Evolutionary conservation across 495 filamentous ascomycete species (phyloP).

Genomic region (Neurospora sp.): DNA sequence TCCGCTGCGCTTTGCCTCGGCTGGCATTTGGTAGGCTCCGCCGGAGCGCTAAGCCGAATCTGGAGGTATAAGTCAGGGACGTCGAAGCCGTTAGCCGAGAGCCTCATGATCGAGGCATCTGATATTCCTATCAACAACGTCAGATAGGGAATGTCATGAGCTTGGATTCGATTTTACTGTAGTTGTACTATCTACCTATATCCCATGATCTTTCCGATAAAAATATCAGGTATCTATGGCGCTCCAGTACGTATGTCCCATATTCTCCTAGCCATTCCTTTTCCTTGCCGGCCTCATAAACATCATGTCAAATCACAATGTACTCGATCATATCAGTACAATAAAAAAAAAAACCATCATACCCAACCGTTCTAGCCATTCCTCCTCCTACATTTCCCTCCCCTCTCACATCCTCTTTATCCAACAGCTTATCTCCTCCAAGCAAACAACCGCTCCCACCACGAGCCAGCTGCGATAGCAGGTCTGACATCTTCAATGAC

Average conservation of each 20-base stretch:
- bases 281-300: neutral
- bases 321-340: neutral
- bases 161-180: neutral
- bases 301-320: neutral
- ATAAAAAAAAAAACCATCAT: neutral
- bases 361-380: neutral
- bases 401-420: neutral
- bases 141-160: neutral
- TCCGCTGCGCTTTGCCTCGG: neutral
- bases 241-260: neutral
- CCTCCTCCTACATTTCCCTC: neutral
- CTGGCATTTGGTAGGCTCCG: neutral
- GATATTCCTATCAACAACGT: neutral
- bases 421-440: neutral
- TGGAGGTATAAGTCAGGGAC: neutral
- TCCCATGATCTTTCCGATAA: neutral
- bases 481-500: slow-evolving; percentile 5
- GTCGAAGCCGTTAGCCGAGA: neutral
- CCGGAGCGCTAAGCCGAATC: neutral
- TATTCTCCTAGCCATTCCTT: neutral
- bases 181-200: neutral
- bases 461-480: slow-evolving; percentile 14
- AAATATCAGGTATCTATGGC: neutral
- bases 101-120: neutral
- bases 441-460: slow-evolving; percentile 29